Base-by-base conservation (phyloP, 345 rosid species). In the Acer campestre region DNA sequence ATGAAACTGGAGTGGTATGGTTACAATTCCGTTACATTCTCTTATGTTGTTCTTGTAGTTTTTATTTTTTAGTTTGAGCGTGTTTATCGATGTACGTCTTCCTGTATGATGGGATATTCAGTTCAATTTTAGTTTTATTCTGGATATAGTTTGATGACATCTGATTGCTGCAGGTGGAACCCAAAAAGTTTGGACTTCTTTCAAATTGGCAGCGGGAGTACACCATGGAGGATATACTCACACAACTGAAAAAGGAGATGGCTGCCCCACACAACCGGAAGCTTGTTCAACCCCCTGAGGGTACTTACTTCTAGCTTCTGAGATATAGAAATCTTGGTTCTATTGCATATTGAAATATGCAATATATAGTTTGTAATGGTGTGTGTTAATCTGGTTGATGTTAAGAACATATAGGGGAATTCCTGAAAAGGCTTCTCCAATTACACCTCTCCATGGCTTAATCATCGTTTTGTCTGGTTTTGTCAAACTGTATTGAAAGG, bases 1-100 rank as follows among this genome's bases (percentile, higher is more conserved):
- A 93, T 70, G 98, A 94, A 89, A 91, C 94, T 42, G 98, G 98
- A 85, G 94, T 88, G 98, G 98, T 95, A 94, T 20, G 42, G 7
- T 62, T 25, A 8, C n/a, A 23, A 58, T 12, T 3, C 3, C 1
- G 1, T 64, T 40, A 11, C 44, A 22, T 3, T n/a, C 10, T 20
- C 35, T n/a, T 1, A 23, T 74, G 1, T 42, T 23, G 10, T 48
- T 63, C 11, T 20, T 12, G 10, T 25, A 20, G 27, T 59, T 11
- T 29, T 3, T 7, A 10, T 27, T 18, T 3, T 77, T 22, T 44
- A 29, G 22, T 62, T 62, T 16, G 42, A 20, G 31, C 62, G 31
- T 29, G 27, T 2, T 2, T 9, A 8, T 27, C 16, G 8, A 23
- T 31, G 17, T 69, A 16, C 22, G n/a, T 49, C 8, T 42, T 35